phyloP scores from a whole-genome alignment of 352 stramenopile genomes.

The Globisporangium spinosum region DNA sequence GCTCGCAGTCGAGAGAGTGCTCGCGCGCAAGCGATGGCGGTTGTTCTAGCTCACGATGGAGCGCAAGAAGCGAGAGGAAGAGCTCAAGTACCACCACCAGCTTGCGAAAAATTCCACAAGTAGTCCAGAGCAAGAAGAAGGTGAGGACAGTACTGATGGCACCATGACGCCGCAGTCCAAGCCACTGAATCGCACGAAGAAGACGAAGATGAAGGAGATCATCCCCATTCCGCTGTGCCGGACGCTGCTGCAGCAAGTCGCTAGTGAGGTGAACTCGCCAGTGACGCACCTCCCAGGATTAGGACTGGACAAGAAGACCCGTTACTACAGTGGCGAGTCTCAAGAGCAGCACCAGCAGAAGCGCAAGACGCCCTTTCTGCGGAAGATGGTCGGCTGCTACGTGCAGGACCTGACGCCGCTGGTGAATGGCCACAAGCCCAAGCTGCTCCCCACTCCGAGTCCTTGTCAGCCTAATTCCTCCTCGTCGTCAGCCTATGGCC shows the following conservation, averaged over 20 bases:
- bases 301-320: neutral
- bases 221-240: slow-evolving; percentile 12
- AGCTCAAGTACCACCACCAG: slow-evolving; percentile 33
- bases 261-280: neutral
- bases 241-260: neutral
- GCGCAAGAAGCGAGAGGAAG: slow-evolving; percentile 42
- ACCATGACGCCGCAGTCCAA: neutral
- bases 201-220: slow-evolving; percentile 22
- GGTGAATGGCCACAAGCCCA: slow-evolving; percentile 46
- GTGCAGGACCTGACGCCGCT: slow-evolving; percentile 61
- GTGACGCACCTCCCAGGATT: slow-evolving; percentile 3
- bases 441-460: slow-evolving; percentile 33
- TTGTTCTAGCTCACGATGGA: slow-evolving; percentile 36
- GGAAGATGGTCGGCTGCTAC: slow-evolving; percentile 48
- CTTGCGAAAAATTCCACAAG: slow-evolving; percentile 11
- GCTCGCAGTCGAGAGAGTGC: slow-evolving; percentile 22
- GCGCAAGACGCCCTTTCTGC: slow-evolving; percentile 19
- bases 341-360: slow-evolving; percentile 27
- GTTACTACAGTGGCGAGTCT: neutral
- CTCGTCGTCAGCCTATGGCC: neutral
- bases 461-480: neutral
- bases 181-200: neutral
- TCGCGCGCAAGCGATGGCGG: slow-evolving; percentile 33
- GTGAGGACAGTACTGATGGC: neutral
- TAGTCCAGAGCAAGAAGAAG: slow-evolving; percentile 5